Evolutionary conservation across 148 eudicot species (phyloP), one percentile per base, ranked within the genome.

Genomic region (Gaultheria prostrata): DNA sequence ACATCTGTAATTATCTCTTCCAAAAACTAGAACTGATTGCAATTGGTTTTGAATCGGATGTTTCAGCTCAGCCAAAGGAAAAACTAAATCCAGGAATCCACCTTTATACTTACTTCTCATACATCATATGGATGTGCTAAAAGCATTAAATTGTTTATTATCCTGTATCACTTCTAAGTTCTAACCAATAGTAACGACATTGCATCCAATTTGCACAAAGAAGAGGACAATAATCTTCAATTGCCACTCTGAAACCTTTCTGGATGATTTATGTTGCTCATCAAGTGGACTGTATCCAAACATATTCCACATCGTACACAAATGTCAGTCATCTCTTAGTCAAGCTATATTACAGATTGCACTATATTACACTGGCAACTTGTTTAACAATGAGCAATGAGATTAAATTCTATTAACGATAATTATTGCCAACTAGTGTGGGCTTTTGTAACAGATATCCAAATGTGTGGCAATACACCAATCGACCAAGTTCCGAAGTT

Each of bases 401-500:
- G 51, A 18, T 81, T 45, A 65, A 30, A 18, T 49, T 26, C 46
- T 49, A 30, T 69, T 49, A 30, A 32, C 12, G 63, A 49, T 30
- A 81, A 43, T 50, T 82, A 73, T 73, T 30, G 46, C 21, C 57
- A 43, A 56, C 72, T 80, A 54, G 57, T 15, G 33, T 28, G 67
- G n/a, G n/a, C n/a, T n/a, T n/a, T n/a, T n/a, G n/a, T n/a, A n/a
- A n/a, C n/a, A n/a, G n/a, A n/a, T n/a, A n/a, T n/a, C n/a, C 67
- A 63, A 54, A 63, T 80, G 83, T 84, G 74, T 56, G 83, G 59
- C 88, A 82, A 86, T 88, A 77, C 87, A 87, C 79, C 89, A 82
- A 88, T 39, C 87, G 72, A 87, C 90, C 87, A 82, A 87, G 85
- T 87, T 86, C 88, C 85, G 86, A 88, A 86, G 89, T 89, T 88